Evolutionary conservation across 1,284 basidiomycete species (phyloP), one percentile per base, ranked within the genome.

Genomic region (Stereum hirsutum): DNA sequence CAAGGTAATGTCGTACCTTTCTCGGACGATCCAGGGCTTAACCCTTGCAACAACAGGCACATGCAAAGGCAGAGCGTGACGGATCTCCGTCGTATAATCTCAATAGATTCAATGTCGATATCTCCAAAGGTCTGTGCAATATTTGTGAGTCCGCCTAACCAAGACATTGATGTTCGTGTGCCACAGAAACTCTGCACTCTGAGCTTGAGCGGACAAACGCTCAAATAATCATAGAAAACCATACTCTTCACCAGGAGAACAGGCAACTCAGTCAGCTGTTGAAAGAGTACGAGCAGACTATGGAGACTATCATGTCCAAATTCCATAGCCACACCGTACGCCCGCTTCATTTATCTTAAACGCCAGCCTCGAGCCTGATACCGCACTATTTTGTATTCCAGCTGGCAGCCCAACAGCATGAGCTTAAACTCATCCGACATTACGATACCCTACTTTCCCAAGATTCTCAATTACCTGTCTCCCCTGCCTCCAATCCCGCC

Each of bases 281-380:
- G 45, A 93, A 93, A 54, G 96, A 99, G 63, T 95, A 96, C 59
- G 95, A 99, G 61, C 73, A 75, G 48, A 97, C 94, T 1, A 76
- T 99, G 65, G 94, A 98, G 57, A 92, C 83, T 27, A 88, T 99
- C 58, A 98, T 99, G 95, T 69, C 79, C 46, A 97, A 97, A 65
- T 98, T 98, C 61, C 77, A 94, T 42, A 85, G 84, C 49, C 88
- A 97, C 56, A 81, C 92, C 15, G 93, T 96, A 59, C 57, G 91
- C 76, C 14, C 34, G 24, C 34, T 34, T 35, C 23, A 4, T 7
- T 36, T 26, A 44, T 44, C 42, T 34, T 24, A 30, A 19, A 25
- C 32, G 24, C 27, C 39, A 7, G 28, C n/a, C 42, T 32, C 43
- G 14, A 36, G 21, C 36, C 37, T 34, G 23, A 14, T n/a, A n/a